Evolutionary conservation across 208 protist species (phyloP).

Genomic region (Phytomonas sp.): DNA sequence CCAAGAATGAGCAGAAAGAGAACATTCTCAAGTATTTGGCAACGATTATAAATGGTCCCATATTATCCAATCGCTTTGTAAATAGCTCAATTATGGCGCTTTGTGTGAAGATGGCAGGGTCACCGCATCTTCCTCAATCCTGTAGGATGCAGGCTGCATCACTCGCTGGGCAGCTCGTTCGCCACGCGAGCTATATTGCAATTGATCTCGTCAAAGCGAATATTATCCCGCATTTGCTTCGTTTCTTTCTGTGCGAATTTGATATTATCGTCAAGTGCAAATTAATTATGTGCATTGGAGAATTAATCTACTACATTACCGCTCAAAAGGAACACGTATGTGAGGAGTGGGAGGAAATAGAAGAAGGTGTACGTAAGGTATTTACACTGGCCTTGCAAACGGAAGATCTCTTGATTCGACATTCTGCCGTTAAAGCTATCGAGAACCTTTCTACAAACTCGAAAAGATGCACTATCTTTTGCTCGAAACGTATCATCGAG

Average conservation of each 20-base stretch:
- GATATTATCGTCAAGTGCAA: constrained; percentile 59
- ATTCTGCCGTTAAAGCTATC: constrained; percentile 85
- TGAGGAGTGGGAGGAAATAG: constrained; percentile 43
- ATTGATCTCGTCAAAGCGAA: constrained; percentile 46
- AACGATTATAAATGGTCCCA: constrained; percentile 29
- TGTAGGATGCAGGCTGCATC: constrained; percentile 57
- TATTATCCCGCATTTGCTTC: constrained; percentile 52
- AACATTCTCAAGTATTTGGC: constrained; percentile 88
- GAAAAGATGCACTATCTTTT: neutral
- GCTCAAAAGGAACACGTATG: constrained; percentile 61
- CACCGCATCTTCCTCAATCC: constrained; percentile 30
- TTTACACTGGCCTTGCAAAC: constrained; percentile 47
- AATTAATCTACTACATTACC: constrained; percentile 88
- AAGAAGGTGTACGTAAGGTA: constrained; percentile 23
- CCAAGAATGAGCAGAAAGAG: constrained; percentile 19
- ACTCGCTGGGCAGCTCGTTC: constrained; percentile 83
- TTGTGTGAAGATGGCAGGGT: constrained; percentile 64
- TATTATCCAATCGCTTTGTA: constrained; percentile 60
- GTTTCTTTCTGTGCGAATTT: constrained; percentile 40
- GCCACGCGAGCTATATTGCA: constrained; percentile 78
- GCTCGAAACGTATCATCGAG: constrained; percentile 7
- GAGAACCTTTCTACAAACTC: constrained; percentile 67
- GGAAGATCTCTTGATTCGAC: constrained; percentile 72
- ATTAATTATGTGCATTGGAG: constrained; percentile 73
- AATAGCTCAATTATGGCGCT: constrained; percentile 89